Evolutionary conservation across 305 asterid genomes (phyloP).

Genomic region (Fraxinus sp.): DNA sequence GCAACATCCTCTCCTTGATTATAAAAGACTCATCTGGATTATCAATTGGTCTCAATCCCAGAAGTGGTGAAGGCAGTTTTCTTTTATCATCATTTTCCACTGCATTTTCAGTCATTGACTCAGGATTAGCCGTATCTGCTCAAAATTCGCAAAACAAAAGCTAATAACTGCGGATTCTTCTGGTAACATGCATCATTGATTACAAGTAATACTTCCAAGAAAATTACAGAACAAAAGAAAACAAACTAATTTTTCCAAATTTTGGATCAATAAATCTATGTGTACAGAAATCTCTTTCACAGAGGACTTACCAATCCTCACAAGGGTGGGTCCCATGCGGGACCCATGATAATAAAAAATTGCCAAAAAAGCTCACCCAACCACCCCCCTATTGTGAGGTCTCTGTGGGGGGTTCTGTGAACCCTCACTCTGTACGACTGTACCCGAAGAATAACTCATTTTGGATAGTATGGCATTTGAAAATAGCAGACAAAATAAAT

Average conservation of each 20-base stretch:
- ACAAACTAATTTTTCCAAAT: background rate
- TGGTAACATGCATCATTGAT: background rate
- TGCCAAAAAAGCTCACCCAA: too few relatives aligned
- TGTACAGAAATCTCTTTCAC: too few relatives aligned
- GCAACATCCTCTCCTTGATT: slow-evolving; percentile 84
- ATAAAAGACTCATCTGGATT: slow-evolving; percentile 59
- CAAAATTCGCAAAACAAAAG: slow-evolving; percentile 11
- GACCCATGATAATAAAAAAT: too few relatives aligned
- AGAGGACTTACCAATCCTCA: too few relatives aligned
- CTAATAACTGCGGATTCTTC: background rate
- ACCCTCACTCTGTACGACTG: too few relatives aligned
- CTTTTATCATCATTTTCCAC: slow-evolving; percentile 46
- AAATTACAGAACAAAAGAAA: background rate
- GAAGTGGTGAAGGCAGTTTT: slow-evolving; percentile 48
- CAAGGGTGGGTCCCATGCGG: too few relatives aligned
- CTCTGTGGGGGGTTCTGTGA: too few relatives aligned
- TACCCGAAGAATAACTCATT: background rate
- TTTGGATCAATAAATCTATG: too few relatives aligned
- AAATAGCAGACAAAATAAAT: background rate
- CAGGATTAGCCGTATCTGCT: slow-evolving; percentile 49
- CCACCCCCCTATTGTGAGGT: too few relatives aligned
- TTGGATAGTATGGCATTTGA: background rate
- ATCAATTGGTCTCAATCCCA: slow-evolving; percentile 50
- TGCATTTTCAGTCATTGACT: slow-evolving; percentile 40
- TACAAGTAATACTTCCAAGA: background rate